Conservation (phyloP, 495 filamentous ascomycete species). For the Emericellopsis terricola region DNA sequence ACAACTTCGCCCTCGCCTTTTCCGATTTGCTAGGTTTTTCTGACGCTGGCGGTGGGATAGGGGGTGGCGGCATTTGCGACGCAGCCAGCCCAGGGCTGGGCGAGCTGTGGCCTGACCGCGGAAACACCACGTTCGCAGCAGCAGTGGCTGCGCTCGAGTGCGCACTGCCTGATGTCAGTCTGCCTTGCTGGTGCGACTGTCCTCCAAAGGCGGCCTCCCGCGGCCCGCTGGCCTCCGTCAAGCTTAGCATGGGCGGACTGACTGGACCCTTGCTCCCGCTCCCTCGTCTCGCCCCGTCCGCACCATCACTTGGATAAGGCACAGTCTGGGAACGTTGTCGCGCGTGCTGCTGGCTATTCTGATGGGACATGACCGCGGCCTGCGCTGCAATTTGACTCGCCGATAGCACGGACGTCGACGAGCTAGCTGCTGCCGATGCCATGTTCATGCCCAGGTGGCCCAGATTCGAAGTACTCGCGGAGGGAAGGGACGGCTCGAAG, state of each 20-base stretch:
- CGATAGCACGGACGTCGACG: constrained; percentile 30
- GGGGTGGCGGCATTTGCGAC: constrained; percentile 12
- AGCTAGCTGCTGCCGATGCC: constrained; percentile 12
- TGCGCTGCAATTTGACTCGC: constrained; percentile 85
- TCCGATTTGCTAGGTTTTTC: constrained; percentile 54
- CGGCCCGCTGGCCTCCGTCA: constrained; percentile 34
- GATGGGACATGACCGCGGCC: constrained; percentile 46
- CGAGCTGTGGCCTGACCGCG: constrained; percentile 36
- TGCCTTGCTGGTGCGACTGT: constrained; percentile 1
- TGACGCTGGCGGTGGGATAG: constrained; percentile 23
- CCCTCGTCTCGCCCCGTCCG: constrained; percentile 14
- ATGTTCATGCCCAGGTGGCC: constrained; percentile 24
- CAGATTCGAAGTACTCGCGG: constrained; percentile 36
- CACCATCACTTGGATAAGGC: constrained; percentile 16
- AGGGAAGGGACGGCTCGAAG: constrained; percentile 75
- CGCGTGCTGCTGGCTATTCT: constrained; percentile 33
- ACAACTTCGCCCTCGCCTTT: constrained; percentile 82
- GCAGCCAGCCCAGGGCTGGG: constrained; percentile 19
- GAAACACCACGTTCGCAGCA: constrained; percentile 77
- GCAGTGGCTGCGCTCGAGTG: constrained; percentile 54
- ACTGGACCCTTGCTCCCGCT: constrained; percentile 28
- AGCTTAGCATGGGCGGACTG: constrained; percentile 37
- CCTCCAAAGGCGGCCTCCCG: constrained; percentile 27
- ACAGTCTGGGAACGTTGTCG: constrained; percentile 57
- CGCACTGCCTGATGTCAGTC: not conserved